phyloP scores from a whole-genome alignment of 768 basidiomycete genomes.

The Pleurotus eryngii region DNA sequence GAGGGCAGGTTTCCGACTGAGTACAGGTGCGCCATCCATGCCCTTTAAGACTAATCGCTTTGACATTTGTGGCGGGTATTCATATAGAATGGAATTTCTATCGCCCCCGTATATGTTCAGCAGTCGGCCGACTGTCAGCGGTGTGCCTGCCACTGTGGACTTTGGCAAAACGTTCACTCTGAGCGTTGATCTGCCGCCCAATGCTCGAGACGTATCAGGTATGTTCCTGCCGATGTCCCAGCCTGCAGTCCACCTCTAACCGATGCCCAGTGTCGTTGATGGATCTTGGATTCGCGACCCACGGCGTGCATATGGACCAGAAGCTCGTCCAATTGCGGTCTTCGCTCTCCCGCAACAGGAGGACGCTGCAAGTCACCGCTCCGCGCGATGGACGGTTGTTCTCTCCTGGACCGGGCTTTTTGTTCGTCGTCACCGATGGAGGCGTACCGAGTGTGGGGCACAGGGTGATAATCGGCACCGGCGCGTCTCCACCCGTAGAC shows the following conservation, averaged over 20 bases:
- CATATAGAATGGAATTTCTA: slow-evolving; percentile 29
- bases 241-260: neutral
- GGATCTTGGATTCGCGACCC: slow-evolving; percentile 41
- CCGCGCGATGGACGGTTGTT: slow-evolving; percentile 34
- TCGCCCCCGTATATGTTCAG: slow-evolving; percentile 40
- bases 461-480: slow-evolving; percentile 35
- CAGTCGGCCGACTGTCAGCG: slow-evolving; percentile 28
- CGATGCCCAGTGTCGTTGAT: slow-evolving; percentile 30
- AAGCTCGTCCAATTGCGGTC: slow-evolving; percentile 34
- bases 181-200: slow-evolving; percentile 27
- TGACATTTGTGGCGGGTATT: neutral
- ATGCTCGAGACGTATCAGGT: slow-evolving; percentile 25
- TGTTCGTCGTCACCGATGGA: slow-evolving; percentile 30
- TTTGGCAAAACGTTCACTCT: slow-evolving; percentile 36
- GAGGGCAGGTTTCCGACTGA: slow-evolving; percentile 24
- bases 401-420: slow-evolving; percentile 36
- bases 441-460: slow-evolving; percentile 29
- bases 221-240: neutral
- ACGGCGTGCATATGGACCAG: slow-evolving; percentile 38
- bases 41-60: neutral
- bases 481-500: slow-evolving; percentile 31
- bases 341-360: slow-evolving; percentile 25
- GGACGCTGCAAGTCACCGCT: slow-evolving; percentile 28
- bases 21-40: slow-evolving; percentile 21
- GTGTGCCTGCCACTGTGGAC: slow-evolving; percentile 31